Evolutionary conservation across 352 stramenopile species (phyloP), one percentile per base, ranked within the genome.

Genomic region (Globisporangium spinosum): DNA sequence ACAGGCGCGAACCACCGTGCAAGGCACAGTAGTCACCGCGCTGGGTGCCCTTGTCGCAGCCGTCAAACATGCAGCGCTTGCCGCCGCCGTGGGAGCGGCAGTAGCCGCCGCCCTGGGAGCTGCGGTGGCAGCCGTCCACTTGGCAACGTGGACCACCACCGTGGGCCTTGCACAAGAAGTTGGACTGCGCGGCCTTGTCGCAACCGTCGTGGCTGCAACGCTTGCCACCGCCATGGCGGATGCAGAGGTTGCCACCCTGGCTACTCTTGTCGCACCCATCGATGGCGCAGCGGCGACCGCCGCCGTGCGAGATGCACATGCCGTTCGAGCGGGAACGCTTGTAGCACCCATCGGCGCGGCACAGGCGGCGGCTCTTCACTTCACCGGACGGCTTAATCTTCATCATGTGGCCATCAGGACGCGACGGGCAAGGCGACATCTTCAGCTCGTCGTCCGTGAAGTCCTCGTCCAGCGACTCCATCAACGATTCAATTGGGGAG

Each of bases 311-410:
- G 62, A 93, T 96, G 80, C 89, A 96, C 64, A 96, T 66, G 9
- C 85, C 89, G 69, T 92, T 89, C 35, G 86, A 95, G 65, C 90
- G 87, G 47, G 85, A 91, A 62, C 90, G 87, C 83, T 95, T 95
- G 74, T 87, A 88, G 83, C 90, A 97, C 17, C 78, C 85, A 22
- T 89, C 75, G 17, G 78, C 77, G 58, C 81, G 83, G 74, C 89
- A 97, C 9, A 93, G 75, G 2, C 82, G 82, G 56, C 79, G 79
- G 72, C 77, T 89, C 72, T 90, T 90, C 54, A 81, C 65, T 59
- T 89, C 80, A 38, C 63, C 61, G 3, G 62, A 51, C 3, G 66
- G 62, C 69, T 78, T 76, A 12, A 64, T 56, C 60, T 75, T 74
- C 40, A 67, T 63, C 59, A 72, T 54, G 63, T 75, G 29, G 27